A percentile compares a stretch with the other conserved stretches of the same genome.
phyloP scores from a whole-genome alignment of 441 rosid genomes.

The Daphne laureola region DNA sequence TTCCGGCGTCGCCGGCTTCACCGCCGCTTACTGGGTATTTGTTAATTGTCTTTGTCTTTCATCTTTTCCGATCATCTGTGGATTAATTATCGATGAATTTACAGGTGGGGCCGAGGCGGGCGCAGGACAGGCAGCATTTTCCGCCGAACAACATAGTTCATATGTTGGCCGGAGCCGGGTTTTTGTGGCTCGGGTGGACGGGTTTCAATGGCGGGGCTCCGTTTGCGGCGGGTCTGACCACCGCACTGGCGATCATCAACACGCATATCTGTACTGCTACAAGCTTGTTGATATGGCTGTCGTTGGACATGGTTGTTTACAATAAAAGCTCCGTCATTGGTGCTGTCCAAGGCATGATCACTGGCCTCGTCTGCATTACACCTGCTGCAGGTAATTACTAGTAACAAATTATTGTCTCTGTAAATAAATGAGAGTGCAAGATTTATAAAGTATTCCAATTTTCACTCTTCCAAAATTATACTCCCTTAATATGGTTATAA shows the following conservation, averaged over 20 bases:
- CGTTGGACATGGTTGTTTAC: conserved; percentile 39
- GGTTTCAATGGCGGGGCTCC: conserved; percentile 71
- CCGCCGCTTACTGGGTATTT: conserved; percentile 61
- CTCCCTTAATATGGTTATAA: too few species aligned
- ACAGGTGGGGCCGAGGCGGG: conserved; percentile 17
- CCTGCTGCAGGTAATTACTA: conserved; percentile 42
- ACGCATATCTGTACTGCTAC: conserved; percentile 47
- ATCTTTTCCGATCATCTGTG: too few species aligned
- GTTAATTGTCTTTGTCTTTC: neutral
- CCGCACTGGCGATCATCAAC: conserved; percentile 44
- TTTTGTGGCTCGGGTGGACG: conserved; percentile 66
- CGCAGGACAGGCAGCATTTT: conserved; percentile 43
- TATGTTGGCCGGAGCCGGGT: conserved; percentile 52
- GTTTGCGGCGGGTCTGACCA: conserved; percentile 19
- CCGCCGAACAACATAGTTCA: conserved; percentile 54
- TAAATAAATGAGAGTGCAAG: too few species aligned
- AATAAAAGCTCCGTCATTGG: conserved; percentile 47
- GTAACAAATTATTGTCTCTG: too few species aligned
- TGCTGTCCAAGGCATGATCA: conserved; percentile 38
- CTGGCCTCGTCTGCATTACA: conserved; percentile 65
- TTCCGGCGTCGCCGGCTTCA: conserved; percentile 66
- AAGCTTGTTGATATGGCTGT: conserved; percentile 42
- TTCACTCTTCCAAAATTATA: too few species aligned
- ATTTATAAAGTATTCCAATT: too few species aligned
- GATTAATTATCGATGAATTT: too few species aligned